Conservation (phyloP, 305 asterid species). For the Ajuga reptans region DNA sequence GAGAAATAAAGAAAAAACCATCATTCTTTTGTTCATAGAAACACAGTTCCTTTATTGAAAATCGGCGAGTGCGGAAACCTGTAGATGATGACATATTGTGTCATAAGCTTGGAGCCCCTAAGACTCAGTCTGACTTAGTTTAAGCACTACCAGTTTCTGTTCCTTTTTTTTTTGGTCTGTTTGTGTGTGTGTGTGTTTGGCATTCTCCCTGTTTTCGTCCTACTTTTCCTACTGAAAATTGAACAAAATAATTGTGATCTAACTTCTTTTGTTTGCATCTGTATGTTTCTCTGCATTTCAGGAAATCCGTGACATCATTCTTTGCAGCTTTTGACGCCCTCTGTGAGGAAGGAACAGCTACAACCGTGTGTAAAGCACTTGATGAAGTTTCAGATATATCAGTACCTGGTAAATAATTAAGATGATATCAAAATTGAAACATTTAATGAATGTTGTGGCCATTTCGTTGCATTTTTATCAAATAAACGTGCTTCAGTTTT, state of each 20-base stretch:
- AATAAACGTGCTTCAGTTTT: conserved; percentile 5
- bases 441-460: neutral
- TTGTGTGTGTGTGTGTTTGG: neutral
- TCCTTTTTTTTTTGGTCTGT: neutral
- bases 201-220: neutral
- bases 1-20: neutral
- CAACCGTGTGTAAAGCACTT: conserved; percentile 79
- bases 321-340: conserved; percentile 93
- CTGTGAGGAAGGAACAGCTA: conserved; percentile 96
- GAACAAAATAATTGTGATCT: neutral
- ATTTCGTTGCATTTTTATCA: neutral
- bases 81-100: neutral
- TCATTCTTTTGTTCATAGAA: neutral
- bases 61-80: neutral
- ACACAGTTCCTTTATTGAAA: neutral
- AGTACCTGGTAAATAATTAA: conserved; percentile 55
- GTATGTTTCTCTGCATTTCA: conserved; percentile 30
- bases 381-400: conserved; percentile 90
- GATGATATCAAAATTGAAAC: conserved; percentile 5
- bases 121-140: neutral
- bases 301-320: conserved; percentile 89
- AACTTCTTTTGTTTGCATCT: conserved; percentile 16
- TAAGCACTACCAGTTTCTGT: neutral
- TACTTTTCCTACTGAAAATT: conserved; percentile 19
- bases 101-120: neutral